Evolutionary conservation across 2,329 filamentous ascomycete genomes (phyloP), one percentile per base, ranked within the genome.

Genomic region (Botrytis sinoallii): DNA sequence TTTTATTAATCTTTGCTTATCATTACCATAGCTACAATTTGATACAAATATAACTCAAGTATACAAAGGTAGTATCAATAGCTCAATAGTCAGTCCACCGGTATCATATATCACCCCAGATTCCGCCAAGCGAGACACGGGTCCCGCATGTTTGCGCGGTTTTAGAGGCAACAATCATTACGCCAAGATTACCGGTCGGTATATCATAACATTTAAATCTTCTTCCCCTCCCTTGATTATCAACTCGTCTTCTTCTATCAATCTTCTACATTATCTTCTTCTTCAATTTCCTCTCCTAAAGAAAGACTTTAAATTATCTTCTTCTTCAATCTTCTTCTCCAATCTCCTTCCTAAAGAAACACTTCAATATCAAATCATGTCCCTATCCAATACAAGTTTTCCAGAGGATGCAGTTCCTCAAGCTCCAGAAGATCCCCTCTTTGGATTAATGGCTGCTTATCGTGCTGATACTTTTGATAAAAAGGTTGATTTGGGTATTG

Each of bases 371-470:
- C 88, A 79, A 86, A 85, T 81, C 93, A 96, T 96, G 88, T 88
- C 90, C 81, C 74, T 76, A 73, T 57, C 71, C 38, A 25, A 86
- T 73, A 92, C 92, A 78, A 89, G 88, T 81, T 97, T 97, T 85
- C 89, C 91, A 75, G 88, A 91, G 80, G 88, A 92, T 81, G 85
- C 88, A 77, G 93, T 98, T 74, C 93, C 95, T 80, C 92, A 95
- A 84, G 96, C 96, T 75, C 95, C 96, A 66, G 95, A 97, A 83
- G 96, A 99, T 85, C 91, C 95, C 77, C 89, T 99, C 82, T 99
- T 99, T 82, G 95, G 95, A 74, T 86, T 99, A 80, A 94, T 95
- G 89, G 90, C 92, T 76, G 94, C 93, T 75, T 99, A 91, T 87
- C 90, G 90, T 81, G 92, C 92, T 76, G 96, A 99, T 81, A 85